Evolutionary conservation across 345 rosid genomes (phyloP).

Genomic region (Ailanthus altissimus): DNA sequence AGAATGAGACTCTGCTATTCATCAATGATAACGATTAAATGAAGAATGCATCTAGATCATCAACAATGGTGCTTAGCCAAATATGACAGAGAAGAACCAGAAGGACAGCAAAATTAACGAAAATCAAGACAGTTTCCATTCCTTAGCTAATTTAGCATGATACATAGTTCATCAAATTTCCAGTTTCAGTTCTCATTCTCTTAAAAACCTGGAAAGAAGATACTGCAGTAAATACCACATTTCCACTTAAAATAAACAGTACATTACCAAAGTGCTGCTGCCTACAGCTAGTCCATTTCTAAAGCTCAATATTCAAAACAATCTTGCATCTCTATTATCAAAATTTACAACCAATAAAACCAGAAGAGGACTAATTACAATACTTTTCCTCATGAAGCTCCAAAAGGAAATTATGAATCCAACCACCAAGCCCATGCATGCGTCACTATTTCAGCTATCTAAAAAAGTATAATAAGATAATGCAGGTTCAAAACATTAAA

Average conservation of each 20-base stretch:
- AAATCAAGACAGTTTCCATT: neutral
- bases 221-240: neutral
- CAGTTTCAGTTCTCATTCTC: neutral
- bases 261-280: neutral
- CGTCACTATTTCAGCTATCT: neutral
- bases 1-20: neutral
- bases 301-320: slow-evolving; percentile 2
- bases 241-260: neutral
- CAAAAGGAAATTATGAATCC: neutral
- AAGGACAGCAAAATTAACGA: neutral
- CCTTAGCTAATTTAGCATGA: neutral
- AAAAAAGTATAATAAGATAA: neutral
- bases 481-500: neutral
- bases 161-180: neutral
- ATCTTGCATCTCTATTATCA: neutral
- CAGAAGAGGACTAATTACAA: neutral
- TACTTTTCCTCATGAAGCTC: neutral
- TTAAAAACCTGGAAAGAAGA: neutral
- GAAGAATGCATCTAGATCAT: too few relatives aligned
- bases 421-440: neutral
- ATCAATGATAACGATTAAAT: neutral
- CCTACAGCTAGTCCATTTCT: neutral
- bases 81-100: neutral
- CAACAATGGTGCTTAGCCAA: neutral
- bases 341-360: neutral